These are phyloP conservation scores for Colletotrichum graminicola DNA, from an alignment of 2,329 filamentous ascomycete genomes.

Conservation along the genomic window DNA sequence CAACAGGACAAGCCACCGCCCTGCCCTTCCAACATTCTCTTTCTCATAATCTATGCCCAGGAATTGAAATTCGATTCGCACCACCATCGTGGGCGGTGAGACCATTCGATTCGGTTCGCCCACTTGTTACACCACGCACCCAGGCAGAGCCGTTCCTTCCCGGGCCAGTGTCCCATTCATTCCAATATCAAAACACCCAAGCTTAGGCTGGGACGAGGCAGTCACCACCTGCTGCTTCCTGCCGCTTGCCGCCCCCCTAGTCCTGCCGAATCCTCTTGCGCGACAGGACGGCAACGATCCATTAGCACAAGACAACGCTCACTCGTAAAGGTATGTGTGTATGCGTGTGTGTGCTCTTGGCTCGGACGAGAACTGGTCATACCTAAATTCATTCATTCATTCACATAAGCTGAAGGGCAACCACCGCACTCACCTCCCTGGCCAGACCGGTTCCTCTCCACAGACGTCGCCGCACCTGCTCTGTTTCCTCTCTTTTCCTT, in stretches of 20 bases:
- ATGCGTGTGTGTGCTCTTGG: background rate
- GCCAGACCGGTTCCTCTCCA: background rate
- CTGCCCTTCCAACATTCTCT: background rate
- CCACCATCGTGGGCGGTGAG: background rate
- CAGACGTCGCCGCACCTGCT: slow-evolving; percentile 8
- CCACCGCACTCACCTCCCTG: background rate
- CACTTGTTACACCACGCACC: background rate
- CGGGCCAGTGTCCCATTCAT: slow-evolving; percentile 9
- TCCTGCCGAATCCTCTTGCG: background rate
- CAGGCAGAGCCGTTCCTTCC: background rate
- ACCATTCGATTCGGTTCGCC: background rate
- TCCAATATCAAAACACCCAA: background rate
- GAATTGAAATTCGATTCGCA: background rate
- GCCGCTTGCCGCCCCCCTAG: slow-evolving; percentile 22
- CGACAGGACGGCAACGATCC: background rate
- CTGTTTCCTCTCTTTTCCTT: background rate
- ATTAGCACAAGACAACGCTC: background rate
- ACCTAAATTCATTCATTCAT: too few relatives aligned
- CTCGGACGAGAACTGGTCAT: slow-evolving; percentile 20
- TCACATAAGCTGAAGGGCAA: background rate
- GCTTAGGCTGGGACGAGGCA: slow-evolving; percentile 1
- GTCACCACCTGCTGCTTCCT: slow-evolving; percentile 19
- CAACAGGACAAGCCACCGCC: background rate
- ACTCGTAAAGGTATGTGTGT: background rate
- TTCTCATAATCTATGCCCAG: background rate